Evolutionary conservation across 164 flowering plant species (phyloP), one percentile per base, ranked within the genome.

Genomic region (Magnolia officinalis): DNA sequence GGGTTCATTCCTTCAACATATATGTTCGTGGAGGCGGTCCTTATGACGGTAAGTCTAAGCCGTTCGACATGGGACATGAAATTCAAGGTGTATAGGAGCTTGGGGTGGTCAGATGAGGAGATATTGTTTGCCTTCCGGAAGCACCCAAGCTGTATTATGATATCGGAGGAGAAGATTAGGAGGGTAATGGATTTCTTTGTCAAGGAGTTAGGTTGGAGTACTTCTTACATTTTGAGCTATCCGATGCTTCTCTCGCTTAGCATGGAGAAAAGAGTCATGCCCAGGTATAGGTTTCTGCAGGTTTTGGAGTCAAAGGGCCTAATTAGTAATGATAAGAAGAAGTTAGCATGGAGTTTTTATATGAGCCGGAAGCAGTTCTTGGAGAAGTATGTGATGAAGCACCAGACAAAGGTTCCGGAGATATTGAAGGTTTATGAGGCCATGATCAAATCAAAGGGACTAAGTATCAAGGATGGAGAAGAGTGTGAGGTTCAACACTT

Each of bases 81-180:
- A 21, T 6, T 69, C 1, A 73, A 74, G 55, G 61, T 74, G 24
- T 78, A 68, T 71, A 78, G 29, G 66, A 82, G 67, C 29, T 82
- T 70, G 75, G 84, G 81, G 70, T 80, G 76, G 82, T 80, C 85
- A 14, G 77, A 73, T 70, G 81, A 73, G 6, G 81, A 79, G 23
- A 24, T 80, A 61, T 6, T 72, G 6, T 2, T 5, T 2, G 75
- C 77, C 0, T 82, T 82, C 19, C n/a, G 20, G 13, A 72, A 31
- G 77, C 55, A 75, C 18, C 82, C 82, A 1, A n/a, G 1, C 50
- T 69, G 63, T 29, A 77, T 80, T 82, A 45, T 16, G 4, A 1
- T 19, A 1, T 82, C 82, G 0, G 80, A 78, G 77, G 51, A 31
- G 37, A 31, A 31, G 37, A 31, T 31, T 31, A 31, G 37, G 37